Evolutionary conservation across 2,329 filamentous ascomycete species (phyloP), one percentile per base, ranked within the genome.

Genomic region (Penicillium sp.): DNA sequence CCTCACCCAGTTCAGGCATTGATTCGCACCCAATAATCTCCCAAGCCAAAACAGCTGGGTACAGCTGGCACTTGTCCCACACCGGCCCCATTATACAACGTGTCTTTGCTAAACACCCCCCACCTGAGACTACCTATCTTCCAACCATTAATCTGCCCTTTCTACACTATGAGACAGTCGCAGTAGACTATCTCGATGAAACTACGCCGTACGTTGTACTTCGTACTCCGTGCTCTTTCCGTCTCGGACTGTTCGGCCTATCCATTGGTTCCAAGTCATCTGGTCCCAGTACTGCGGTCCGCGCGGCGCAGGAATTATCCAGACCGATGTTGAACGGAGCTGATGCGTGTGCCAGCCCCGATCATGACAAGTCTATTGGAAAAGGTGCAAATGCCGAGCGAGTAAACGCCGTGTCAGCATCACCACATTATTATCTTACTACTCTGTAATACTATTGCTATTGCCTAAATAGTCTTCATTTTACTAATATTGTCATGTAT

Each of bases 41-140:
- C 15, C 15, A 52, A 34, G 10, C 11, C 25, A 27, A 19, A 52
- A 45, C 50, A 23, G 8, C 25, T 50, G 36, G 48, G 48, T 21
- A 51, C 29, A 27, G 39, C 40, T 52, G 50, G 50, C 41, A 53
- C 19, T 44, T 43, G 59, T 61, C 43, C 59, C 59, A 57, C 59
- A 55, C 33, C 25, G 39, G 60, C 54, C 53, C 60, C 60, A 59
- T 59, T 52, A 51, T 61, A 48, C 58, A 62, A 60, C 60, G 60
- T 63, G 60, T 61, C 58, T 45, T 50, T 51, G 47, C 40, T 56
- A 33, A 43, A 48, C 29, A 49, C 45, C 50, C 50, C 49, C 59
- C 59, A 60, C 59, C 49, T 33, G 29, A 56, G 40, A 50, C 45
- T 29, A 34, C 33, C 25, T 33, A 46, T 52, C 36, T 33, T 48